Evolutionary conservation across 2,329 filamentous ascomycete genomes (phyloP), one percentile per base, ranked within the genome.

Genomic region (Fusarium keratoplasticum): DNA sequence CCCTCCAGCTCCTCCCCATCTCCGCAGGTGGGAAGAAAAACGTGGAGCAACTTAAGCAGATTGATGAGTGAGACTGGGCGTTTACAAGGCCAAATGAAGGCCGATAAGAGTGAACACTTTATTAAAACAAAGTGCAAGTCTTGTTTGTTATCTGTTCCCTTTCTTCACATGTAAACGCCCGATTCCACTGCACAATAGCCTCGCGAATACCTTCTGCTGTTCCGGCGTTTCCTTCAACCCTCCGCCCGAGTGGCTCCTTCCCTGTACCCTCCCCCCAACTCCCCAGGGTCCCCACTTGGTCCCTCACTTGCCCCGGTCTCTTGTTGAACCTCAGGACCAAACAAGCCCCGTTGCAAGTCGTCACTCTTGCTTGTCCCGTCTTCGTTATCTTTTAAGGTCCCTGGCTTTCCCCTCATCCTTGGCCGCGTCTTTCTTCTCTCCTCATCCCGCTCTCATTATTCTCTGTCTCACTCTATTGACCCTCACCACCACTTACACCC

Each of bases 251-350:
- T 35, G 50, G 52, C 62, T 36, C 62, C 62, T 44, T 36, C 52
- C 44, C 20, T 38, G 33, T n/a, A 29, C 72, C 72, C 69, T 69
- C 62, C 72, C 72, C 66, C 72, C 66, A 68, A 71, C 50, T 69
- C 69, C 57, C 62, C 63, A 64, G 64, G 40, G 50, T n/a, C 73
- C 59, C 73, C 72, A 75, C 72, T 73, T 72, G 36, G 73, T 58
- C 54, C 47, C 60, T 27, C 50, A 69, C 64, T 35, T 62, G 38
- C 54, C 61, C 69, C 55, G 64, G 55, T 55, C 40, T 40, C 60
- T 55, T 64, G 42, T 72, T 69, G 63, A 71, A 73, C 59, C 70
- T 35, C 69, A 75, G 73, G 70, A 59, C 59, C 60, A 74, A 61
- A 63, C 60, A 72, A 33, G 62, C 25, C 60, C 64, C 66, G 63